Evolutionary conservation across 2,329 filamentous ascomycete species (phyloP), one percentile per base, ranked within the genome.

Genomic region (Nemania sp.): DNA sequence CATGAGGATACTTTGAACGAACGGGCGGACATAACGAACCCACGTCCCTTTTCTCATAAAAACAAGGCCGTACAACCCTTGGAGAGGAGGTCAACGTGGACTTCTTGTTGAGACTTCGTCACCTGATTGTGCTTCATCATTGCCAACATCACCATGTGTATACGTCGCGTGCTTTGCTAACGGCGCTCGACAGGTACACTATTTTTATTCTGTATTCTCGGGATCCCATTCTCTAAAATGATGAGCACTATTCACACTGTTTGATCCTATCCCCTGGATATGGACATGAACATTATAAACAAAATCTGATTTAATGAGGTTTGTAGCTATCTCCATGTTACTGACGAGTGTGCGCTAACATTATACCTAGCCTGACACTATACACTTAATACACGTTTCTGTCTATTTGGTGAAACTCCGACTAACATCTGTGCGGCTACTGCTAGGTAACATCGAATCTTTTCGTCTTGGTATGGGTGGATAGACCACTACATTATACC

Each of bases 11-110:
- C 81, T 80, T 88, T 89, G 87, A 88, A 89, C 87, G 87, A 89
- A 89, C 87, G 87, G 87, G 87, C 87, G 87, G 87, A 89, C 87
- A 89, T 87, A 88, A 82, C 80, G 86, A 88, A 85, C 83, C 83
- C 77, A 76, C 81, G 78, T 79, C 75, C 76, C 81, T 79, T 77
- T 79, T 82, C 77, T 81, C 80, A 79, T 79, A 76, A 79, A 85
- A 85, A 86, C 86, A 81, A 84, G 86, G 83, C 80, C 84, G 86
- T 89, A 89, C 87, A 89, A 87, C 81, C 85, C 84, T 83, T 84
- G 86, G 86, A 84, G 83, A 80, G 80, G 76, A 79, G 81, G 78
- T 74, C 74, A 68, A 72, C 75, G 78, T 79, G 81, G 85, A 80
- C 79, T 86, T 89, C 84, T 88, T 87, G 87, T 84, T 89, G 87